Evolutionary conservation across 2,329 filamentous ascomycete genomes (phyloP).

Genomic region (Alternaria postmessia): DNA sequence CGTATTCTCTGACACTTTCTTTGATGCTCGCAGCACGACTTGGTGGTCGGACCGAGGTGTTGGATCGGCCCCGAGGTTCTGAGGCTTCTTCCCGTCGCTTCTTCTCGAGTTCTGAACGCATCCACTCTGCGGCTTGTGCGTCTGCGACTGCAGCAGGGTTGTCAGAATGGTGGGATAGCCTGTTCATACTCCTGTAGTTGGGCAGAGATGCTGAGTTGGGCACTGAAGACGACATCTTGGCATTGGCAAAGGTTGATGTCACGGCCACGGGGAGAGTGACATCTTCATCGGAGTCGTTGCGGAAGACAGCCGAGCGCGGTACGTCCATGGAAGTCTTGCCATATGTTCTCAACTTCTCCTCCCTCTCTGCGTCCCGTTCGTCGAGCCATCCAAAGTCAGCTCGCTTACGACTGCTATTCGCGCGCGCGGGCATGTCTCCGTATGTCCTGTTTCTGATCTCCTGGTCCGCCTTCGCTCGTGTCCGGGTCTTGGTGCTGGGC

Average conservation of each 20-base stretch:
- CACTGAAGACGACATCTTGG: conserved; percentile 51
- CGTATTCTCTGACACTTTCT: conserved; percentile 53
- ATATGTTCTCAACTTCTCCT: conserved; percentile 30
- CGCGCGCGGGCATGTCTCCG: conserved; percentile 35
- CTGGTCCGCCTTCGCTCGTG: conserved; percentile 33
- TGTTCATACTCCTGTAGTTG: conserved; percentile 26
- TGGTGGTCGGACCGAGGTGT: conserved; percentile 39
- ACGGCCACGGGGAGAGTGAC: conserved; percentile 55
- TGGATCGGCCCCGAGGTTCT: conserved; percentile 30
- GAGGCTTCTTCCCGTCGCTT: conserved; percentile 43
- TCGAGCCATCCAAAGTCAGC: conserved; percentile 35
- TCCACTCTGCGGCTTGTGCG: conserved; percentile 54
- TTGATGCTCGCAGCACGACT: conserved; percentile 50
- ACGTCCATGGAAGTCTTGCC: conserved; percentile 34
- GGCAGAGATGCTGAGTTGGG: conserved; percentile 54
- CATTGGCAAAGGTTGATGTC: conserved; percentile 52
- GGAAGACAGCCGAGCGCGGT: conserved; percentile 26
- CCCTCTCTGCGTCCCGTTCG: conserved; percentile 32
- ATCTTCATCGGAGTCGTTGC: conserved; percentile 43
- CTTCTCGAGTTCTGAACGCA: conserved; percentile 55
- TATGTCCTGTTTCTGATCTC: conserved; percentile 22
- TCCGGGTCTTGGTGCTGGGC: conserved; percentile 33
- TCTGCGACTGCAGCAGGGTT: conserved; percentile 50
- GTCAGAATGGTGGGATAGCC: conserved; percentile 49
- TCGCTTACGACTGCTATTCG: conserved; percentile 46